A percentile compares a stretch with the other conserved stretches of the same genome.
These are phyloP conservation scores for Boletus vermiculosoides DNA, from an alignment of 768 basidiomycete genomes.

Conservation along the genomic window DNA sequence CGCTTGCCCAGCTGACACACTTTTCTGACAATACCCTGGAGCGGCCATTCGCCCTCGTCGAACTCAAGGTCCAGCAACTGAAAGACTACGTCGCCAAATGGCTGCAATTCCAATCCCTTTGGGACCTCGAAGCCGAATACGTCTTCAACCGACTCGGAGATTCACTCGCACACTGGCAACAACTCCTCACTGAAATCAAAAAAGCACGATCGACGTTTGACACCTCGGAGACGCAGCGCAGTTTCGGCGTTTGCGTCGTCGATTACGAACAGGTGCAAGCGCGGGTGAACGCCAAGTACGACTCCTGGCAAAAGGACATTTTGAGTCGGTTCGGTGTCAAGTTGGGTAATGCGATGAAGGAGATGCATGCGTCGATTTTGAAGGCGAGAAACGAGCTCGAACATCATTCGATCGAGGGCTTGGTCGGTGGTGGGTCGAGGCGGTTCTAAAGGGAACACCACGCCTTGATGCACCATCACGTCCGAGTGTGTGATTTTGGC, in stretches of 20 bases:
- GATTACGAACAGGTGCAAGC: slow-evolving; percentile 98
- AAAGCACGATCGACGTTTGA: slow-evolving; percentile 96
- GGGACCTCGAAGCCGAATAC: slow-evolving; percentile 97
- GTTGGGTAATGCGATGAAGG: slow-evolving; percentile 94
- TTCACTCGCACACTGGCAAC: slow-evolving; percentile 91
- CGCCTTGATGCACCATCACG: background rate
- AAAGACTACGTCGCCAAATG: slow-evolving; percentile 94
- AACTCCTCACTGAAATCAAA: slow-evolving; percentile 94
- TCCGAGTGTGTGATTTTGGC: background rate
- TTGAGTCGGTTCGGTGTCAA: slow-evolving; percentile 89
- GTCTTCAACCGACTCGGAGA: slow-evolving; percentile 96
- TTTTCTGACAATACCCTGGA: slow-evolving; percentile 74
- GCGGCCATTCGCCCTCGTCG: slow-evolving; percentile 82
- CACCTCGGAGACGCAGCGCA: slow-evolving; percentile 89
- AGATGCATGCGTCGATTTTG: slow-evolving; percentile 89
- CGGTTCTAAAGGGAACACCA: slow-evolving; percentile 42
- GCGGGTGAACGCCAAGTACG: slow-evolving; percentile 97
- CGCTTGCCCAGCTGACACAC: slow-evolving; percentile 56
- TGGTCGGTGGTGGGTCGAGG: slow-evolving; percentile 56
- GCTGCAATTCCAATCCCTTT: slow-evolving; percentile 98
- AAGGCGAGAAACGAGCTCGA: slow-evolving; percentile 96
- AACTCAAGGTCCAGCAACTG: slow-evolving; percentile 83
- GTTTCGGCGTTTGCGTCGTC: slow-evolving; percentile 90
- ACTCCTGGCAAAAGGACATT: slow-evolving; percentile 96
- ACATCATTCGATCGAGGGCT: slow-evolving; percentile 92